Conservation (phyloP, 768 basidiomycete species). For the Dioszegia aurantiaca region DNA sequence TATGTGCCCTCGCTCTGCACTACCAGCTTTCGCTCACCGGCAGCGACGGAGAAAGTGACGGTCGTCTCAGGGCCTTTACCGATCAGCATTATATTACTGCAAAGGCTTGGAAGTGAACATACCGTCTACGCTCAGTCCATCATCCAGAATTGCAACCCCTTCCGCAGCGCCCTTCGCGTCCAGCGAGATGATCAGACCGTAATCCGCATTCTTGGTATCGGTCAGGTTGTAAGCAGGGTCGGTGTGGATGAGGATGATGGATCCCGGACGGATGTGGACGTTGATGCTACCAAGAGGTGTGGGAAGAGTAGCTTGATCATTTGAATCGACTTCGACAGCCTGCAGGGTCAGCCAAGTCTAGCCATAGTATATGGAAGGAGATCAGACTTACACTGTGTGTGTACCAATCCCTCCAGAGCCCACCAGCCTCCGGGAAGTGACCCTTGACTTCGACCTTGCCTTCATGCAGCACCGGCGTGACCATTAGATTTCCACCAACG, state of each 20-base stretch:
- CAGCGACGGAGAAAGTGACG: constrained; percentile 56
- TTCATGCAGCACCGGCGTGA: constrained; percentile 71
- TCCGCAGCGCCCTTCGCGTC: constrained; percentile 57
- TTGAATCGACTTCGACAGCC: constrained; percentile 43
- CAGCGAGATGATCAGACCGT: constrained; percentile 63
- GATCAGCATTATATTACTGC: not conserved
- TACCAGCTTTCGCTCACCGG: constrained; percentile 48
- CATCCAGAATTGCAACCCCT: constrained; percentile 68
- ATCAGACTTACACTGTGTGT: constrained; percentile 16
- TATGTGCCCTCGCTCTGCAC: constrained; percentile 54
- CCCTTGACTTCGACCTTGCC: constrained; percentile 69
- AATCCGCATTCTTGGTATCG: constrained; percentile 65
- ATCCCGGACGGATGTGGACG: constrained; percentile 69
- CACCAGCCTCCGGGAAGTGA: constrained; percentile 28
- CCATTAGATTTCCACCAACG: constrained; percentile 66
- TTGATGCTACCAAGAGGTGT: constrained; percentile 74
- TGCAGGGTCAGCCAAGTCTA: constrained; percentile 37
- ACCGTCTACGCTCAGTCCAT: constrained; percentile 65
- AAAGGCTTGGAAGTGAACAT: constrained; percentile 51
- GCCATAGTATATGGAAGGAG: not conserved
- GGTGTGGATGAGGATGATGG: constrained; percentile 64
- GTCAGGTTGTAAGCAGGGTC: constrained; percentile 66
- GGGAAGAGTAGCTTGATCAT: constrained; percentile 55
- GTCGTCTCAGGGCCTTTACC: constrained; percentile 42
- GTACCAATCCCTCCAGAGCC: constrained; percentile 15